A percentile compares a stretch with the other conserved stretches of the same genome.
These are phyloP conservation scores for Verticillium alfalfae DNA, from an alignment of 2,329 filamentous ascomycete genomes.

Conservation along the genomic window DNA sequence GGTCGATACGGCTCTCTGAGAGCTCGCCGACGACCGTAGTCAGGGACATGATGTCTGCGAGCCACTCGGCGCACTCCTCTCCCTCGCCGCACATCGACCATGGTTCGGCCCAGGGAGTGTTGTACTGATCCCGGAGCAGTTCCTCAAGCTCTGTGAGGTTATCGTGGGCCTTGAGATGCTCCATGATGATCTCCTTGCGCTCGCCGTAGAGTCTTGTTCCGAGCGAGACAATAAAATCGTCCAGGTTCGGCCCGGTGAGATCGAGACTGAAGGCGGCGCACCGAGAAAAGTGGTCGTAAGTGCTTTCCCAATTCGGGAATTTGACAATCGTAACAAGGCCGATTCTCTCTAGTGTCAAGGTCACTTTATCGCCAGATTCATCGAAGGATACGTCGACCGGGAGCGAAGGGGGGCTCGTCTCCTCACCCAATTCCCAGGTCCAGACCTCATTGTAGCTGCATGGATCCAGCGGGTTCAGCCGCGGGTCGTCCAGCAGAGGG, in stretches of 20 bases:
- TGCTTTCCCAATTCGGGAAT: not conserved
- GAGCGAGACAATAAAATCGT: not conserved
- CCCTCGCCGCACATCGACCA: not conserved
- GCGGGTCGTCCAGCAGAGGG: not conserved
- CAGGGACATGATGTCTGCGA: not conserved
- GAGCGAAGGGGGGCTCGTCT: not conserved
- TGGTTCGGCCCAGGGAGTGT: not conserved
- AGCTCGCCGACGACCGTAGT: not conserved
- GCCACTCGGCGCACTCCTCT: not conserved
- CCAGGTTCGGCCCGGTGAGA: not conserved
- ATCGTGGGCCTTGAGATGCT: not conserved
- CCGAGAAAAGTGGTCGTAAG: not conserved
- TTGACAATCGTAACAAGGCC: not conserved
- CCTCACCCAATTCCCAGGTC: not conserved
- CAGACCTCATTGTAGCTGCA: not conserved
- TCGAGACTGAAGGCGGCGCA: not conserved
- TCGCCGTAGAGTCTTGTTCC: slow-evolving; percentile 1
- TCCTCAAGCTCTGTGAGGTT: not conserved
- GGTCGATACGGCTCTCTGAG: not conserved
- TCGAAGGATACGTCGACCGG: not conserved
- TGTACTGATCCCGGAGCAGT: not conserved
- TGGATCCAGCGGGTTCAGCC: not conserved
- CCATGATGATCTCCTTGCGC: not conserved
- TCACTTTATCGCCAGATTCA: not conserved
- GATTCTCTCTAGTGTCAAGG: not conserved